These are phyloP conservation scores for Phytophthora ohioensis DNA, from an alignment of 352 stramenopile species.

Conservation along the genomic window DNA sequence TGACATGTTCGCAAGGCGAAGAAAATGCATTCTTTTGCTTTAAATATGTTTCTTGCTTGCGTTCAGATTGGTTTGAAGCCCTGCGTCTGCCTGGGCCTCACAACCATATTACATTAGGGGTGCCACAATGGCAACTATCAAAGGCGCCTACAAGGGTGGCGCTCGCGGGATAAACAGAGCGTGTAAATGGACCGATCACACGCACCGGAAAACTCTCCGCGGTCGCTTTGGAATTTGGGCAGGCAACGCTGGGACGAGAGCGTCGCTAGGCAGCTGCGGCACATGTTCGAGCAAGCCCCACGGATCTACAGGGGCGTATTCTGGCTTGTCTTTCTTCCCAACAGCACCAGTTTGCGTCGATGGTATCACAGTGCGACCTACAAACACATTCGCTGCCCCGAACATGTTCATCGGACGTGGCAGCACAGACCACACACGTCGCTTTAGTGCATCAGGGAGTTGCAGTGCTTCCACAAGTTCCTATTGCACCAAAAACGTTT, in stretches of 20 bases:
- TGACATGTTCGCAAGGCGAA: constrained; percentile 19
- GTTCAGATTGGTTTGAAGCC: constrained; percentile 9
- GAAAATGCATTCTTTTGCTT: constrained; percentile 38
- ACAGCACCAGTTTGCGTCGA: constrained; percentile 41
- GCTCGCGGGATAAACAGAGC: background rate
- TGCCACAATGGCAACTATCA: constrained; percentile 28
- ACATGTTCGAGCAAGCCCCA: constrained; percentile 83
- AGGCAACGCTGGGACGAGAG: constrained; percentile 48
- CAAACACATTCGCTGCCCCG: constrained; percentile 40
- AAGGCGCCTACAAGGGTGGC: constrained; percentile 6
- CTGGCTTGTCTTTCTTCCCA: constrained; percentile 27
- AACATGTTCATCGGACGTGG: constrained; percentile 56
- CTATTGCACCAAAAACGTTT: constrained; percentile 41
- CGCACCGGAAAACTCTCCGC: constrained; percentile 75
- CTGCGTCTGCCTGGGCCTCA: constrained; percentile 5
- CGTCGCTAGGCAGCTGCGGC: constrained; percentile 73
- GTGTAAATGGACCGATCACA: constrained; percentile 41
- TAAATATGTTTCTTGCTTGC: constrained; percentile 45
- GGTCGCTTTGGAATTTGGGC: constrained; percentile 62
- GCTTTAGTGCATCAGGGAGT: constrained; percentile 65
- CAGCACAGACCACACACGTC: constrained; percentile 76
- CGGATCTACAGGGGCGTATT: constrained; percentile 66
- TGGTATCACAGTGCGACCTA: constrained; percentile 17
- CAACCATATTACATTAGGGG: constrained; percentile 35
- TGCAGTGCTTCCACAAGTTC: constrained; percentile 74